A percentile compares a stretch with the other conserved stretches of the same genome.
Conservation (phyloP, 805 yeast genomes). For the Lachancea meyersii region DNA sequence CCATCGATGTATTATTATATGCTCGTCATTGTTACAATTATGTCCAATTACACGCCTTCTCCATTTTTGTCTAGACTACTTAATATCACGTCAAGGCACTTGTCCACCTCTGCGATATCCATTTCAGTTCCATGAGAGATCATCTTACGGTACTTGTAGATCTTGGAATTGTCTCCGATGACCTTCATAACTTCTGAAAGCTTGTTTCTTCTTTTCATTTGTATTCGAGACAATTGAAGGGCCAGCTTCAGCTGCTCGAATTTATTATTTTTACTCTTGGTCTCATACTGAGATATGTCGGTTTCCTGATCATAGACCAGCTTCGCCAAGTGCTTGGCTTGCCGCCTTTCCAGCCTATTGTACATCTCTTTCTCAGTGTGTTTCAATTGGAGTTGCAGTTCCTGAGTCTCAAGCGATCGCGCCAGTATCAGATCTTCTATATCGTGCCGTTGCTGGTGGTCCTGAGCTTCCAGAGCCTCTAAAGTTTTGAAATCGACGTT, state of each 20-base stretch:
- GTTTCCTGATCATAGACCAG: conserved; percentile 9
- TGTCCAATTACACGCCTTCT: not conserved
- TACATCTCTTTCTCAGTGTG: conserved; percentile 21
- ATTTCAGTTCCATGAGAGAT: conserved; percentile 66
- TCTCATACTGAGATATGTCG: conserved; percentile 2
- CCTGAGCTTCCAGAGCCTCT: conserved; percentile 53
- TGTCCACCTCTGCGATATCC: conserved; percentile 60
- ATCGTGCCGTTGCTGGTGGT: conserved; percentile 48
- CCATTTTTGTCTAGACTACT: conserved; percentile 16
- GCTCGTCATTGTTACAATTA: not conserved
- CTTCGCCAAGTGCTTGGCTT: conserved; percentile 18
- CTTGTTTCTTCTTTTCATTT: conserved; percentile 36
- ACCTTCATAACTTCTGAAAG: conserved; percentile 33
- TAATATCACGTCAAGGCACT: conserved; percentile 54
- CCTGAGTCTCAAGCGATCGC: conserved; percentile 14
- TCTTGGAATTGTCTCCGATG: conserved; percentile 41
- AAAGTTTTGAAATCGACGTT: conserved; percentile 22
- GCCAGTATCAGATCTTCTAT: conserved; percentile 58
- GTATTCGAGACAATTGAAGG: conserved; percentile 37
- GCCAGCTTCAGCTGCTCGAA: conserved; percentile 21
- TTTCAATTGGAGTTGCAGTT: conserved; percentile 11
- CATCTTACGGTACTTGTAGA: conserved; percentile 61
- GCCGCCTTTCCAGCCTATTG: conserved; percentile 29
- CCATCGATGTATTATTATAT: too few relatives aligned
- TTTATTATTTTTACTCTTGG: conserved; percentile 10